Conservation (phyloP, 2,329 filamentous ascomycete genomes). For the Mariannaea elegans region DNA sequence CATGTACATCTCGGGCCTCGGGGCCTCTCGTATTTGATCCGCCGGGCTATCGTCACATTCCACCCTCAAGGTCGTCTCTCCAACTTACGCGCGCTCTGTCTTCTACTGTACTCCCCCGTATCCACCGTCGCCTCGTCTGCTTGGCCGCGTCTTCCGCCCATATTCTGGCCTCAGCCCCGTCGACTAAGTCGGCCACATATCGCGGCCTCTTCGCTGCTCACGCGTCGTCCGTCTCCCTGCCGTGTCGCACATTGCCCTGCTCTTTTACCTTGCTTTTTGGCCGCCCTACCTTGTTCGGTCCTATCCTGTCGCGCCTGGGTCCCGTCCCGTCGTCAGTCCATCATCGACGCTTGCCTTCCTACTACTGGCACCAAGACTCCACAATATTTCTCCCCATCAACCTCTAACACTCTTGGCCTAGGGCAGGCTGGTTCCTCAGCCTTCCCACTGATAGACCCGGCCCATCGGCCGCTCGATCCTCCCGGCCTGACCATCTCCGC, state of each 20-base stretch:
- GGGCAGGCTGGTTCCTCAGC: not conserved
- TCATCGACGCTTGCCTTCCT: not conserved
- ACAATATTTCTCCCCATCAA: not conserved
- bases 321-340: conserved; percentile 22
- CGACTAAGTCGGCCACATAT: conserved; percentile 33
- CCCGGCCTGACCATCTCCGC: conserved; percentile 21
- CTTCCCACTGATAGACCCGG: conserved; percentile 21
- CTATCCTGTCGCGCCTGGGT: not conserved
- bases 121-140: conserved; percentile 8
- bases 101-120: not conserved
- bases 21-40: not conserved
- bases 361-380: not conserved
- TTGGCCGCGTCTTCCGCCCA: conserved; percentile 19
- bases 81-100: not conserved
- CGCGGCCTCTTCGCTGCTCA: conserved; percentile 29
- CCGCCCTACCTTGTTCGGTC: not conserved
- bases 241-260: conserved; percentile 2
- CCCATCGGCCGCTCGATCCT: conserved; percentile 20
- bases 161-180: conserved; percentile 20
- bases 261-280: not conserved
- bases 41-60: not conserved
- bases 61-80: conserved; percentile 2
- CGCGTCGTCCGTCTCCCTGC: conserved; percentile 25
- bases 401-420: not conserved
- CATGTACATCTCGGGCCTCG: not conserved